Evolutionary conservation across 805 yeast genomes (phyloP).

Genomic region (Komagataella mondaviorum): DNA sequence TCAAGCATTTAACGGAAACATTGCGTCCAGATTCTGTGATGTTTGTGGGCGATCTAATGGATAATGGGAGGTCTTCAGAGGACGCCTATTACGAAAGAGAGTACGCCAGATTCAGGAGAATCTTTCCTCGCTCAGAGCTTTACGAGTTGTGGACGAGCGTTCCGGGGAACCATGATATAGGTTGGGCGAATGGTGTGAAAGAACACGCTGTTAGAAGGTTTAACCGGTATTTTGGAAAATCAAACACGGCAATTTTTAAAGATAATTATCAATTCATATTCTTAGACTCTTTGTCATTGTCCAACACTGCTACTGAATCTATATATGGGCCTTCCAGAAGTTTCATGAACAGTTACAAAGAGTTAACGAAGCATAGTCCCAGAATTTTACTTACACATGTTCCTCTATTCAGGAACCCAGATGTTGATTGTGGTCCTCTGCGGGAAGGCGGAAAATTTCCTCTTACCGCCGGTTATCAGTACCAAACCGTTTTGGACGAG

Average conservation of each 20-base stretch:
- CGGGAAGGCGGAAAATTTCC: slow-evolving; percentile 70
- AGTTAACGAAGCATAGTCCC: slow-evolving; percentile 25
- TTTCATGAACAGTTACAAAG: slow-evolving; percentile 31
- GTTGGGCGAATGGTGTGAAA: slow-evolving; percentile 66
- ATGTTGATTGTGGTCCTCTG: slow-evolving; percentile 57
- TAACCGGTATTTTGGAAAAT: slow-evolving; percentile 55
- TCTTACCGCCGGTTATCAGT: slow-evolving; percentile 63
- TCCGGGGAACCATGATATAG: slow-evolving; percentile 96
- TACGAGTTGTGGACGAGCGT: slow-evolving; percentile 6
- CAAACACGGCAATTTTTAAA: slow-evolving; percentile 39
- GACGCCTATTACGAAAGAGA: slow-evolving; percentile 49
- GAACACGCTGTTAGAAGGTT: slow-evolving; percentile 48
- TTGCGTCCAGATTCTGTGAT: slow-evolving; percentile 67
- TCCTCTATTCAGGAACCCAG: slow-evolving; percentile 61
- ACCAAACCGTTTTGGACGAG: slow-evolving; percentile 70
- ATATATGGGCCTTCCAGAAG: slow-evolving; percentile 33
- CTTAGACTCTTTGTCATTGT: slow-evolving; percentile 69
- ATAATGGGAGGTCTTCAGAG: slow-evolving; percentile 60
- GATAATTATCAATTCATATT: slow-evolving; percentile 64
- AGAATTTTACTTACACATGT: slow-evolving; percentile 73
- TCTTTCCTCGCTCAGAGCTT: slow-evolving; percentile 31
- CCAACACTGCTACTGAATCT: slow-evolving; percentile 34
- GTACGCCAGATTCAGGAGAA: slow-evolving; percentile 44
- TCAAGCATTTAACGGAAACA: slow-evolving; percentile 39
- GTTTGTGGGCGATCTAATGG: slow-evolving; percentile 85